Evolutionary conservation across 129 eudicot genomes (phyloP).

Genomic region (Centaurea solstitialis): DNA sequence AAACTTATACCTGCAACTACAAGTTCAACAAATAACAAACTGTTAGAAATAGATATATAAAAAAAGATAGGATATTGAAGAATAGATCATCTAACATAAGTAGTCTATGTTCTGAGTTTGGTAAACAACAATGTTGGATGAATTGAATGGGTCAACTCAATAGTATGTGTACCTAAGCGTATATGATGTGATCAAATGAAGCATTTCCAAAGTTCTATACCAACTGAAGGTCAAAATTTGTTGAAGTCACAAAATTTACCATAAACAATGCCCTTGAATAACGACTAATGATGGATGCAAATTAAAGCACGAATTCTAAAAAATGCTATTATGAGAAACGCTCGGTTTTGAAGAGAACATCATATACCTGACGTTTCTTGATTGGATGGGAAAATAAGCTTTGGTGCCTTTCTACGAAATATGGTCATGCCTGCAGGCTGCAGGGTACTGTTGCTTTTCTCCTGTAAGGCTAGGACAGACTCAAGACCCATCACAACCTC

Average conservation of each 20-base stretch:
- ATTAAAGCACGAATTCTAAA: no score
- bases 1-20: background rate
- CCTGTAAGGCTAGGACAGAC: background rate
- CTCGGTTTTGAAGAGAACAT: background rate
- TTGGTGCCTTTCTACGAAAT: background rate
- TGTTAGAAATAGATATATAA: background rate
- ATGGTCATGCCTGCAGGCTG: background rate
- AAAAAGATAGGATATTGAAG: background rate
- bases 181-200: background rate
- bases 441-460: background rate
- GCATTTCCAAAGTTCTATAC: background rate
- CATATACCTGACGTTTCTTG: background rate
- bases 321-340: background rate
- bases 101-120: no score
- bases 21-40: conserved; percentile 1
- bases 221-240: background rate
- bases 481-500: conserved; percentile 25
- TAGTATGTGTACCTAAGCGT: background rate
- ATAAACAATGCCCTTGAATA: no score
- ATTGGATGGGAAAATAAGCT: background rate
- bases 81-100: background rate
- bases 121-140: background rate
- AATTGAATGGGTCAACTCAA: no score
- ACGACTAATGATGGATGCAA: no score
- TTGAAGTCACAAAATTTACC: no score